Conservation (phyloP, 495 filamentous ascomycete genomes). For the Aspergillus bridgeri region DNA sequence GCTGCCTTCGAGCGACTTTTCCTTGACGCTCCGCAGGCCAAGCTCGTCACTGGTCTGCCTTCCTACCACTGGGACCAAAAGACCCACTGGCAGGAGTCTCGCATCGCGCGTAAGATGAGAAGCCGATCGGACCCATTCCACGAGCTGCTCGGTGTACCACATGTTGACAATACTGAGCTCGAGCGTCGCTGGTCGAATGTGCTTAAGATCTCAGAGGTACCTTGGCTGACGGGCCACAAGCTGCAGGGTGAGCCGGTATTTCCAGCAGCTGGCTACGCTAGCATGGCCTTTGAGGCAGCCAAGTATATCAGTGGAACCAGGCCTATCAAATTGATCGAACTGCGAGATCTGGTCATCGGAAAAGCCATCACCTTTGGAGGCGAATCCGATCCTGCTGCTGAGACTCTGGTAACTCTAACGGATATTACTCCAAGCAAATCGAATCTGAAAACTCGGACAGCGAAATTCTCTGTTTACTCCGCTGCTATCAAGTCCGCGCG, state of each 20-base stretch:
- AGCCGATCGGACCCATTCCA: not conserved
- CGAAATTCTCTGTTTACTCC: too few species aligned
- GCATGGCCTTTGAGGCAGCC: slow-evolving; percentile 28
- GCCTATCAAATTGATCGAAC: slow-evolving; percentile 3
- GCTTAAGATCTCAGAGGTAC: slow-evolving; percentile 12
- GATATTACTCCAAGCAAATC: too few species aligned
- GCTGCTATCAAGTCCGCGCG: too few species aligned
- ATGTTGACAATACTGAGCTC: not conserved
- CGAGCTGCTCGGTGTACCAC: slow-evolving; percentile 20
- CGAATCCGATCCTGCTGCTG: not conserved
- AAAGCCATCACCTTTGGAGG: not conserved
- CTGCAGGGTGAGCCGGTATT: slow-evolving; percentile 24
- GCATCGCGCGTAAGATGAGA: slow-evolving; percentile 19
- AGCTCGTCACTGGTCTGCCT: slow-evolving; percentile 30
- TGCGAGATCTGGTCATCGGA: slow-evolving; percentile 1
- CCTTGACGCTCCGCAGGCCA: not conserved
- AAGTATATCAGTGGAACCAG: slow-evolving; percentile 2
- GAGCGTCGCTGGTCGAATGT: slow-evolving; percentile 27
- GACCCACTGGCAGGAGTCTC: slow-evolving; percentile 42
- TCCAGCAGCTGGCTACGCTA: slow-evolving; percentile 23
- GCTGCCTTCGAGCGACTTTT: slow-evolving; percentile 4
- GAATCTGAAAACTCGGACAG: too few species aligned
- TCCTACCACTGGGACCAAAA: slow-evolving; percentile 45
- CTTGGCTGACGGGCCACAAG: slow-evolving; percentile 19
- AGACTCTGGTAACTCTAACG: slow-evolving; percentile 1